Evolutionary conservation across 164 flowering plant genomes (phyloP), one percentile per base, ranked within the genome.

Genomic region (Cinnamomum micranthum): DNA sequence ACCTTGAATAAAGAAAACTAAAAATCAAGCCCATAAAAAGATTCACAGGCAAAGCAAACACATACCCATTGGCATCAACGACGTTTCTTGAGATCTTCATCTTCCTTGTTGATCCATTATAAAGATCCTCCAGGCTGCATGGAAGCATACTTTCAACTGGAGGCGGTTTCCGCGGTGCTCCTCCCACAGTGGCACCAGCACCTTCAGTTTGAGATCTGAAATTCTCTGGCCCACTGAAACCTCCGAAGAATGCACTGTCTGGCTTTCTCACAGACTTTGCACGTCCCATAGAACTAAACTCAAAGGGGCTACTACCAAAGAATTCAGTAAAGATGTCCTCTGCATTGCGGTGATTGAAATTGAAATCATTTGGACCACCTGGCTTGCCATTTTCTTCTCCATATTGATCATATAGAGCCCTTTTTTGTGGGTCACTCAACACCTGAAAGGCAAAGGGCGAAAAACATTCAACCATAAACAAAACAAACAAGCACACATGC

Each of bases 101-200:
- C 79, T 87, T 89, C 83, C 88, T 86, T 0, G 88, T 86, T 10
- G 90, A 82, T 20, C 92, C 92, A 20, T 79, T 81, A 65, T 87
- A 88, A 11, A 88, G 80, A 68, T 88, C 92, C 73, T 86, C 92
- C 23, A 88, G 86, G 74, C 81, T 88, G 74, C 92, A 88, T 4
- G 87, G 84, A 68, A 88, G 74, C 78, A 68, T 86, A 59, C 73
- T 82, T 81, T 87, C 92, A 31, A 87, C 83, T 1, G 89, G 86
- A 25, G 86, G 71, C 11, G 87, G 84, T 75, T 87, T 88, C 47
- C 83, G 72, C 2, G 83, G 79, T 22, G 52, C 72, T 59, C 73
- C 41, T 19, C 68, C 79, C 47, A 11, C 47, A 41, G 11, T 41
- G 15, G 69, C 35, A 23, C 70, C 80, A 31, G 27, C 52, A 25